Evolutionary conservation across 2,329 filamentous ascomycete genomes (phyloP).

Genomic region (Alternaria alternata): DNA sequence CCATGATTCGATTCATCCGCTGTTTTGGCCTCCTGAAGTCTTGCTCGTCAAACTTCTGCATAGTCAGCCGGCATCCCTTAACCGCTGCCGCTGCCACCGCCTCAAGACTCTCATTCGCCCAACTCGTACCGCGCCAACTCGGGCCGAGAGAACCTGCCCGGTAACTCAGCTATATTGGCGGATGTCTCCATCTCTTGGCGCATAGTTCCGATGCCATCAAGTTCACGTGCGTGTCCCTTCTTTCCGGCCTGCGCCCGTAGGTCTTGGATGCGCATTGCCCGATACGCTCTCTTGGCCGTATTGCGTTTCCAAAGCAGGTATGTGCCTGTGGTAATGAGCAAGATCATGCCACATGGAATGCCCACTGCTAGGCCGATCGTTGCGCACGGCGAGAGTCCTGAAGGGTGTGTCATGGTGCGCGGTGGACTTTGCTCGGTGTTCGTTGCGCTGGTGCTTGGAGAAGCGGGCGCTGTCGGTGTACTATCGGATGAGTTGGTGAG

Average conservation of each 20-base stretch:
- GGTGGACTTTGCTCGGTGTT: background rate
- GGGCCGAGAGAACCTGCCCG: background rate
- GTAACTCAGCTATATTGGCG: background rate
- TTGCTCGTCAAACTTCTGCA: background rate
- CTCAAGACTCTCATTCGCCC: background rate
- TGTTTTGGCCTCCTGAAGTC: background rate
- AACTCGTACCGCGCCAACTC: background rate
- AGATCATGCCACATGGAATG: background rate
- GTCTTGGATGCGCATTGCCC: background rate
- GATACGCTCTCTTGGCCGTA: background rate
- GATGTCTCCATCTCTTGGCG: background rate
- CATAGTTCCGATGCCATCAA: background rate
- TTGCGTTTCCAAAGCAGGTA: background rate
- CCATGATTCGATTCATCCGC: background rate
- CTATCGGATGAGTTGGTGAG: background rate
- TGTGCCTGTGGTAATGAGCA: background rate
- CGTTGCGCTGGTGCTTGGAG: background rate
- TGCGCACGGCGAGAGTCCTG: background rate
- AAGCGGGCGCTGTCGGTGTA: background rate
- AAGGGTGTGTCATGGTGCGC: background rate
- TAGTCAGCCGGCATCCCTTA: background rate
- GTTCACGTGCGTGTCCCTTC: background rate
- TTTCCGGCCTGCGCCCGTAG: background rate
- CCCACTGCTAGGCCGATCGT: constrained; percentile 4
- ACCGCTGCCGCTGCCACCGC: too few species aligned